These are phyloP conservation scores for Aphanomyces invadans DNA, from an alignment of 352 stramenopile species.

Conservation along the genomic window DNA sequence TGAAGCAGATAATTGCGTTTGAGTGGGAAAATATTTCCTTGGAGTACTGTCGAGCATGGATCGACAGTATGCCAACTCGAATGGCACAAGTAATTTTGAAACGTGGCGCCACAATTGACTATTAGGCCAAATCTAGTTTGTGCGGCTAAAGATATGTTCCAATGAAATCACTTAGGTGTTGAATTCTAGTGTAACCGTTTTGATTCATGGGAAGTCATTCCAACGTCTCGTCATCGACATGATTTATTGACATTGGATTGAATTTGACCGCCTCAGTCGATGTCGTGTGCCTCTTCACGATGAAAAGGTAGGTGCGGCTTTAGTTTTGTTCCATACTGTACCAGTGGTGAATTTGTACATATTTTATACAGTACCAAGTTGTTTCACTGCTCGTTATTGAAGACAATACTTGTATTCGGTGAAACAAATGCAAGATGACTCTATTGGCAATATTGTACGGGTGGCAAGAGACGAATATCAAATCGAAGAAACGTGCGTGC, in stretches of 20 bases:
- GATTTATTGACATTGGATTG: background rate
- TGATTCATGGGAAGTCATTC: background rate
- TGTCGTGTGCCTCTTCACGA: too few species aligned
- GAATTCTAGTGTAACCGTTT: background rate
- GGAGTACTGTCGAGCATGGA: background rate
- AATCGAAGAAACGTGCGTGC: too few species aligned
- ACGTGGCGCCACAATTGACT: background rate
- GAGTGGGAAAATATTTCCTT: background rate
- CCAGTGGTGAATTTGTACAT: too few species aligned
- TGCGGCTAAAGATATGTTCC: slow-evolving; percentile 1
- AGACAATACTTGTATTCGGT: too few species aligned
- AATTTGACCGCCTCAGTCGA: too few species aligned
- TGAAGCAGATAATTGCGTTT: background rate
- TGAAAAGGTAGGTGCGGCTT: background rate
- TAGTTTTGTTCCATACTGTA: background rate
- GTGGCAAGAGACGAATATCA: too few species aligned
- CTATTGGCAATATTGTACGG: too few species aligned
- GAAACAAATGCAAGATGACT: too few species aligned
- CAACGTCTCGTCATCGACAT: background rate
- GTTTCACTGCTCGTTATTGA: too few species aligned
- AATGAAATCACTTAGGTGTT: background rate
- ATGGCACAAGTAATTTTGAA: background rate
- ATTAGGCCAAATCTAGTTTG: background rate
- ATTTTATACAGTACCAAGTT: too few species aligned
- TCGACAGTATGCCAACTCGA: slow-evolving; percentile 3